Base-by-base conservation (phyloP, 2,329 filamentous ascomycete genomes). In the Cladosporium phlei region DNA sequence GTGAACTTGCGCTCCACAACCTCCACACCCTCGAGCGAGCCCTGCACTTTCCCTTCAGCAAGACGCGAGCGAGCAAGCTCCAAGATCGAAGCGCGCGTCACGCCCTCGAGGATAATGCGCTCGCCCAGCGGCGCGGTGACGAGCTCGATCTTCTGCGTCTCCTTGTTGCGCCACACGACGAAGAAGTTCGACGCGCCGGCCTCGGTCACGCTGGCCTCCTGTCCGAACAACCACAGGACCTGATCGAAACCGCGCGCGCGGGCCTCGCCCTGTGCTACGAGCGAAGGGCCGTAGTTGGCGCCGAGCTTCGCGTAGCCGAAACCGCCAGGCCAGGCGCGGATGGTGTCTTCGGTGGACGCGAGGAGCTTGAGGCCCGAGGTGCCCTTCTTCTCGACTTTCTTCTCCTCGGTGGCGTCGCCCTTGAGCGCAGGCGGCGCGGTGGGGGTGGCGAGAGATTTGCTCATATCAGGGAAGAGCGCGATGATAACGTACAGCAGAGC, bases 171-270 rank as follows among this genome's bases (percentile, higher is more conserved):
- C 86, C 85, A 89, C 10, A 95, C 73, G 6, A 95, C 74, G 61
- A 96, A 95, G 71, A 95, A 95, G 70, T 96, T 96, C 60, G 82
- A 87, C 10, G 88, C 90, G 4, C 90, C 90, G 2, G 90, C 90
- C 72, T 96, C 90, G 2, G 90, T 96, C 53, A 94, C 89, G 62
- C 80, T 79, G 43, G 79, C 79, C 56, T 91, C 76, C 30, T 79
- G 67, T 1, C 88, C 88, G 60, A 95, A 93, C 40, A 96, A 76
- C 90, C 90, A 96, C n/a, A 96, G 77, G 47, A 96, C 85, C 75
- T 96, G 91, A 62, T 91, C 80, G 68, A 82, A 96, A 0, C 91
- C 90, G 30, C 78, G 70, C 9, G 71, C 72, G 47, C 82, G 73
- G 3, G 90, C 90, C 66, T 90, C 85, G 14, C 77, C 76, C 38